phyloP scores from a whole-genome alignment of 306 rosid genomes.

The Lotus japonicus region DNA sequence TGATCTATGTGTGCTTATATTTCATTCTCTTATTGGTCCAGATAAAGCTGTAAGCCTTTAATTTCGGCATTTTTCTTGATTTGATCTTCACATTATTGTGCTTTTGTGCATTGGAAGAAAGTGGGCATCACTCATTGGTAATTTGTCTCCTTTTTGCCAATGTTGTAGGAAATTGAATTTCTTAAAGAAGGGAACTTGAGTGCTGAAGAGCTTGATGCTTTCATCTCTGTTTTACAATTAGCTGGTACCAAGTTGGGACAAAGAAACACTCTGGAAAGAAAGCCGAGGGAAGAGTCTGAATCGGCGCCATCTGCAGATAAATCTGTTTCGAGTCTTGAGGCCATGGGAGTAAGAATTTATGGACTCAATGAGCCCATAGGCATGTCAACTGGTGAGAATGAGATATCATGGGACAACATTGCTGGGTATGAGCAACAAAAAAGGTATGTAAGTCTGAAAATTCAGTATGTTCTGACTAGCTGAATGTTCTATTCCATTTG shows the following conservation, averaged over 20 bases:
- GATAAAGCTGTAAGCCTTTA: conserved; percentile 65
- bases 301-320: conserved; percentile 51
- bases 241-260: conserved; percentile 58
- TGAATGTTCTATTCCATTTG: neutral
- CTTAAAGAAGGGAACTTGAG: conserved; percentile 64
- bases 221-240: conserved; percentile 64
- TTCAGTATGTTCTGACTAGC: neutral
- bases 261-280: conserved; percentile 33
- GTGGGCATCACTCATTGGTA: neutral
- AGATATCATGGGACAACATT: conserved; percentile 78
- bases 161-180: conserved; percentile 84
- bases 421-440: conserved; percentile 90
- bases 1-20: conserved; percentile 57
- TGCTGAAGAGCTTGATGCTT: conserved; percentile 70
- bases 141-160: neutral
- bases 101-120: neutral
- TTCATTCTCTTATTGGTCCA: conserved; percentile 54
- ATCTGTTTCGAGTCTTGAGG: conserved; percentile 65
- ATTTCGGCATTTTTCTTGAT: conserved; percentile 7
- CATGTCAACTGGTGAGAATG: conserved; percentile 37
- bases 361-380: conserved; percentile 50
- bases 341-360: conserved; percentile 79
- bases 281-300: conserved; percentile 38
- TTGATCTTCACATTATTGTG: conserved; percentile 8
- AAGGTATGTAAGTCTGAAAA: conserved; percentile 39